Evolutionary conservation across 139 green algal genomes (phyloP).

Genomic region (Closterium sp.): DNA sequence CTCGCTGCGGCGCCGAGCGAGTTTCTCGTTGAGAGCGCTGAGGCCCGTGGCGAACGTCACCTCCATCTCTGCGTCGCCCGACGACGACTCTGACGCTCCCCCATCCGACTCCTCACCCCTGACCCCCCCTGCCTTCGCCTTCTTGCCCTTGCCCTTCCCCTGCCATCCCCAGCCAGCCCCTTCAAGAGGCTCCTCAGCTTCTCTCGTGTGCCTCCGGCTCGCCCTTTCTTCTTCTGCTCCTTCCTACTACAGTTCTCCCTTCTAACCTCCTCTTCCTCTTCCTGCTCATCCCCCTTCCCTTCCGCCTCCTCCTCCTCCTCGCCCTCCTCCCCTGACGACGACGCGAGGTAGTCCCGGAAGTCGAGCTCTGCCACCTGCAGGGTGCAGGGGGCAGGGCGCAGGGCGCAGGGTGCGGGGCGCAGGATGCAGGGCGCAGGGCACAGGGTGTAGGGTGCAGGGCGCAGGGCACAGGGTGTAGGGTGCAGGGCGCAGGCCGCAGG

Average conservation of each 20-base stretch:
- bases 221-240: conserved; percentile 39
- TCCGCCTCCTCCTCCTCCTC: conserved; percentile 41
- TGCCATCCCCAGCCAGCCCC: conserved; percentile 1
- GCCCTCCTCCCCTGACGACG: conserved; percentile 34
- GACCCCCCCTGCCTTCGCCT: neutral
- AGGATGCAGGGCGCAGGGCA: no score
- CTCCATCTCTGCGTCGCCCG: conserved; percentile 61
- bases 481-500: no score
- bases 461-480: no score
- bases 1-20: conserved; percentile 70
- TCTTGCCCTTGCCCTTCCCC: conserved; percentile 17
- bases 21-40: conserved; percentile 68
- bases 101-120: conserved; percentile 28
- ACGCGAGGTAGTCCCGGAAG: conserved; percentile 78
- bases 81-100: neutral
- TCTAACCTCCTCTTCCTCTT: conserved; percentile 16
- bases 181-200: conserved; percentile 22
- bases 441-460: no score
- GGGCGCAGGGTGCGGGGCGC: neutral
- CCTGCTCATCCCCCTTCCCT: neutral
- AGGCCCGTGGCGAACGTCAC: conserved; percentile 68
- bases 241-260: neutral
- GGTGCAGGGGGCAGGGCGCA: neutral
- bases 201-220: neutral
- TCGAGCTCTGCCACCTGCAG: conserved; percentile 81